Evolutionary conservation across 2,329 filamentous ascomycete species (phyloP), one percentile per base, ranked within the genome.

Genomic region (Endoconidiophora laricicola): DNA sequence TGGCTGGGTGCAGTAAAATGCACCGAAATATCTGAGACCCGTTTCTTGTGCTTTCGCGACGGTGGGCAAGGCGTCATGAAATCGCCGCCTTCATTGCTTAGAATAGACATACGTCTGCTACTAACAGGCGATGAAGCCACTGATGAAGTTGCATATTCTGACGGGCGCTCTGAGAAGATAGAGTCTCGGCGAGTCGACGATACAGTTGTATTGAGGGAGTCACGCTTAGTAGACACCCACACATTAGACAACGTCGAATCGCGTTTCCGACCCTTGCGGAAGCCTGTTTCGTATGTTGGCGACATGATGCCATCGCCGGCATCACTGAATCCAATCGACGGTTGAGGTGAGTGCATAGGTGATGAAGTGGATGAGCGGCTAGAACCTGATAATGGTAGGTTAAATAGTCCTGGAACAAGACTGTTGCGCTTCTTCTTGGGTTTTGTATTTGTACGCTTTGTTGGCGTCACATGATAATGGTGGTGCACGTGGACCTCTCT

Each of bases 401-500:
- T 78, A 46, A 86, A 74, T 14, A 81, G 63, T 26, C 73, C 71
- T 0, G 78, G 69, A 10, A 73, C 74, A 7, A 85, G 66, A 20
- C 76, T 71, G 29, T 77, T 74, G 2, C 84, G 78, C 67, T 81
- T 83, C 66, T 86, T 93, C 66, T 79, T 85, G 6, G 75, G 69
- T 53, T 79, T 79, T 56, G 75, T 74, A 14, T 62, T 60, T 52
- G 83, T 79, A 18, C 73, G 69, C 61, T 78, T 53, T 14, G 50
- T 80, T 48, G 73, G 66, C 1, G 78, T 68, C 9, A 81, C 75
- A 57, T 95, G 87, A 60, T 94, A 94, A 61, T 96, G 90, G 59
- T 96, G 88, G 60, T 96, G 90, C 43, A 96, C 84, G 58, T 95
- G 90, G 12, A 95, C 68, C 58, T 91, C 85, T 58, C 85, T 82